Evolutionary conservation across 306 rosid genomes (phyloP).

Genomic region (Acacia acuminata): DNA sequence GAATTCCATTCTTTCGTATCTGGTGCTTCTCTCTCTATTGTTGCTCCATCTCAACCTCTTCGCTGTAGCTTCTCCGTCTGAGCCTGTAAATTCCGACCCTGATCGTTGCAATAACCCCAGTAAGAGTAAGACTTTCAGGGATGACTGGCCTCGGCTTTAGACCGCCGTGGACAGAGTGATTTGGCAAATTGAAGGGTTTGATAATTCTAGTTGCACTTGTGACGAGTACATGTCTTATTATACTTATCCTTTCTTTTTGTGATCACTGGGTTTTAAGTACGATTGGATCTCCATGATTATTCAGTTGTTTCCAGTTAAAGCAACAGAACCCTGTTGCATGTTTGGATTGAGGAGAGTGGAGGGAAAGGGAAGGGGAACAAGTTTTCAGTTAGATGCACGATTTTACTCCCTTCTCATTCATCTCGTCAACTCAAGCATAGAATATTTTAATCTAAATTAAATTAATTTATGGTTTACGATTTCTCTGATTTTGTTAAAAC

Average conservation of each 20-base stretch:
- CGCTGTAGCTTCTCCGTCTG: no score
- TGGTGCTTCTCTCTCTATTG: no score
- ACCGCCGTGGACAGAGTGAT: slow-evolving; percentile 56
- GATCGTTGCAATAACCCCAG: no score
- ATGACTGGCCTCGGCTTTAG: slow-evolving; percentile 64
- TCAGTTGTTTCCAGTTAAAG: background rate
- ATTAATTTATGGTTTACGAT: no score
- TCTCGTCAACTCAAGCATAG: no score
- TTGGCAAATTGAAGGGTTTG: slow-evolving; percentile 51
- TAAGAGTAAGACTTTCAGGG: background rate
- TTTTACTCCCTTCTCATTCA: no score
- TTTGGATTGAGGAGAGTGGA: background rate
- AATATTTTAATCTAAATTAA: no score
- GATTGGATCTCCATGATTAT: background rate
- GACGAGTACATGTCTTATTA: slow-evolving; percentile 60
- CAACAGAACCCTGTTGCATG: background rate
- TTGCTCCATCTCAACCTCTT: no score
- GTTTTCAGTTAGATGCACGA: background rate
- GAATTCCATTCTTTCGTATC: no score
- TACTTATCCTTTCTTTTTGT: slow-evolving; percentile 39
- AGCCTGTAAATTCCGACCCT: no score
- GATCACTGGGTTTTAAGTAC: background rate
- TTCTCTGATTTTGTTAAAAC: no score
- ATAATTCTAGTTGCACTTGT: slow-evolving; percentile 51
- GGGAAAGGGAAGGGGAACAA: background rate